These are phyloP conservation scores for Elymus sibiricus DNA, from an alignment of 176 grass and related monocot species.

Conservation along the genomic window DNA sequence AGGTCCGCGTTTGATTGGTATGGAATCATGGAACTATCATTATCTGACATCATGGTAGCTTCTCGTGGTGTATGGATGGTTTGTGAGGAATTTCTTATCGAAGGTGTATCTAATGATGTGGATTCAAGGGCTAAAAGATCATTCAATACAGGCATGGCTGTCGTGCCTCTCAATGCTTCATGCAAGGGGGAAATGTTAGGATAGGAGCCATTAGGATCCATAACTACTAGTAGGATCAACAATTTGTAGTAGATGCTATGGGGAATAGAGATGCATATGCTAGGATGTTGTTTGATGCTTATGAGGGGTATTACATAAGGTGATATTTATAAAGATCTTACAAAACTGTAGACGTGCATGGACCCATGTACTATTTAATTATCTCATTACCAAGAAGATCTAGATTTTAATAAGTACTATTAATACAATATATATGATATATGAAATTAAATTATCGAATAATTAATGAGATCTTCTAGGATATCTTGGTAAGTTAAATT, in stretches of 20 bases:
- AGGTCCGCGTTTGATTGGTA: background rate
- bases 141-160: background rate
- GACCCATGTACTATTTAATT: background rate
- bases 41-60: background rate
- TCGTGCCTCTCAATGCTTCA: background rate
- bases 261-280: background rate
- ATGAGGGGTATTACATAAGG: background rate
- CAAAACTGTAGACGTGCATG: background rate
- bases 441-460: background rate
- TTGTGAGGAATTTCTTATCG: background rate
- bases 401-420: background rate
- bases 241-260: background rate
- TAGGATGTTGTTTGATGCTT: background rate
- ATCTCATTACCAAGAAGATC: background rate
- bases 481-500: background rate
- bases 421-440: background rate
- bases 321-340: background rate
- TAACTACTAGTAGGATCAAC: background rate
- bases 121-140: background rate
- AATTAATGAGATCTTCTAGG: background rate
- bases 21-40: background rate
- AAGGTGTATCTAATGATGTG: background rate
- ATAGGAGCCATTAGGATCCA: background rate
- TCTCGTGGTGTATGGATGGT: background rate
- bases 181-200: background rate